These are phyloP conservation scores for Cercospora nicotianae DNA, from an alignment of 2,329 filamentous ascomycete species.

Conservation along the genomic window DNA sequence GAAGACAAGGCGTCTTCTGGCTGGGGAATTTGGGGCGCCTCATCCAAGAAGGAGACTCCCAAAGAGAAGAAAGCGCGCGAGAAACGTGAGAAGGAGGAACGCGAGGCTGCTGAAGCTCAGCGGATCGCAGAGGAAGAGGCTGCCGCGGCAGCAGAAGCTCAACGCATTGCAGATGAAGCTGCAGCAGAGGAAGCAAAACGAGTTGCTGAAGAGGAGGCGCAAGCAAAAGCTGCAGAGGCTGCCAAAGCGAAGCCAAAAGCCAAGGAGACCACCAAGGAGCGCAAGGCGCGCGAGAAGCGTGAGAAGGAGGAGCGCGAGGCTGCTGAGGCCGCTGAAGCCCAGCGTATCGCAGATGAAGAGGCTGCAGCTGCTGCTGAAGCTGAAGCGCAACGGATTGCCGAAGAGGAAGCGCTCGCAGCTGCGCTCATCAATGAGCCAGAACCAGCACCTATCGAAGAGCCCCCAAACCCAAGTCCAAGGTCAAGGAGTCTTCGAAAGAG, in stretches of 20 bases:
- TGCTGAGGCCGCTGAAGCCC: constrained; percentile 38
- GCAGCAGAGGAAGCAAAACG: neutral
- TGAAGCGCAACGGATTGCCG: neutral
- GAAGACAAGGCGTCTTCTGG: constrained; percentile 45
- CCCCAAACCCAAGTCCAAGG: neutral
- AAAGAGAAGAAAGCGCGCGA: constrained; percentile 41
- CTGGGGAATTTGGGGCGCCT: constrained; percentile 38
- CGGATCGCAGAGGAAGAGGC: constrained; percentile 33
- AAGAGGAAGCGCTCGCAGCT: neutral
- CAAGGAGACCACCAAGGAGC: constrained; percentile 26
- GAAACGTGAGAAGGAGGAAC: constrained; percentile 47
- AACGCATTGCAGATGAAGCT: constrained; percentile 29
- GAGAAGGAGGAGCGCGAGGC: constrained; percentile 45
- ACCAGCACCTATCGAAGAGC: neutral
- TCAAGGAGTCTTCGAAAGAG: neutral
- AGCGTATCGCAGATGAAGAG: constrained; percentile 32
- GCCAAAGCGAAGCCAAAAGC: neutral
- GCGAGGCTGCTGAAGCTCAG: constrained; percentile 38
- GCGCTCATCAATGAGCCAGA: neutral
- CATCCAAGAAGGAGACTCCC: constrained; percentile 40
- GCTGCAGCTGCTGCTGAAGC: constrained; percentile 11
- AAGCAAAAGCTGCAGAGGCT: neutral
- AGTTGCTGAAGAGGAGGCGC: neutral
- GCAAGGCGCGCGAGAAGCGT: constrained; percentile 43
- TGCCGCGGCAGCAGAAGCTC: constrained; percentile 39